Evolutionary conservation across 805 yeast genomes (phyloP).

Genomic region (Blastobotrys parvus): DNA sequence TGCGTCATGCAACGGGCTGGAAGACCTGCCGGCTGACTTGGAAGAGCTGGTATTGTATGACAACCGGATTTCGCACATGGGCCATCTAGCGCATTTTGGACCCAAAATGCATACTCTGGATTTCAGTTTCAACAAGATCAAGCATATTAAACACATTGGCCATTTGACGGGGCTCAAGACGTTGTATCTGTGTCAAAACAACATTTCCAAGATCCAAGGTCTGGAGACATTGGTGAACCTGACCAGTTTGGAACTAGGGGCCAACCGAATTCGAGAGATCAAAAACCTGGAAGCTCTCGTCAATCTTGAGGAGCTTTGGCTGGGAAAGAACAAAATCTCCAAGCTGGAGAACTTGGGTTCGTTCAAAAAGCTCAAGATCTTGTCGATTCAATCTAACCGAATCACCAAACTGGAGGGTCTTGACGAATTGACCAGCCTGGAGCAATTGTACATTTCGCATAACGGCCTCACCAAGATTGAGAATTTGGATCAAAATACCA

Average conservation of each 20-base stretch:
- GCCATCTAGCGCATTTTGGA: conserved; percentile 51
- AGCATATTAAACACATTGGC: conserved; percentile 72
- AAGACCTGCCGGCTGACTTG: conserved; percentile 46
- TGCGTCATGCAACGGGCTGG: conserved; percentile 63
- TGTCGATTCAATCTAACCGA: conserved; percentile 84
- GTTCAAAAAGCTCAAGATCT: conserved; percentile 55
- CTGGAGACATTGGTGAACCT: conserved; percentile 49
- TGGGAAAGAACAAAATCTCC: conserved; percentile 77
- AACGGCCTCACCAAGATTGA: conserved; percentile 71
- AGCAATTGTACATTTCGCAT: conserved; percentile 82
- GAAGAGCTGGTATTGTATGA: conserved; percentile 86
- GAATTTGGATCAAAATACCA: conserved; percentile 61
- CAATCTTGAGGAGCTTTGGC: conserved; percentile 72
- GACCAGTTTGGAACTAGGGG: conserved; percentile 80
- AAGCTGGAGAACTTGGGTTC: conserved; percentile 53
- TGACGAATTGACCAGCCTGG: conserved; percentile 59
- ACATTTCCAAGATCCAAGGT: conserved; percentile 63
- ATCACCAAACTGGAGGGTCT: conserved; percentile 74
- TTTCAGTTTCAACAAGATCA: conserved; percentile 82
- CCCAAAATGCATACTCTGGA: conserved; percentile 55
- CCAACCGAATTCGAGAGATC: conserved; percentile 55
- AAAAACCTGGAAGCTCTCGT: conserved; percentile 49
- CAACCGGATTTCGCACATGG: conserved; percentile 80
- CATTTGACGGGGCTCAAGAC: conserved; percentile 53
- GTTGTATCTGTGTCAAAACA: conserved; percentile 83